Evolutionary conservation across 208 protist species (phyloP).

Genomic region (Vickermania spadyakhi): DNA sequence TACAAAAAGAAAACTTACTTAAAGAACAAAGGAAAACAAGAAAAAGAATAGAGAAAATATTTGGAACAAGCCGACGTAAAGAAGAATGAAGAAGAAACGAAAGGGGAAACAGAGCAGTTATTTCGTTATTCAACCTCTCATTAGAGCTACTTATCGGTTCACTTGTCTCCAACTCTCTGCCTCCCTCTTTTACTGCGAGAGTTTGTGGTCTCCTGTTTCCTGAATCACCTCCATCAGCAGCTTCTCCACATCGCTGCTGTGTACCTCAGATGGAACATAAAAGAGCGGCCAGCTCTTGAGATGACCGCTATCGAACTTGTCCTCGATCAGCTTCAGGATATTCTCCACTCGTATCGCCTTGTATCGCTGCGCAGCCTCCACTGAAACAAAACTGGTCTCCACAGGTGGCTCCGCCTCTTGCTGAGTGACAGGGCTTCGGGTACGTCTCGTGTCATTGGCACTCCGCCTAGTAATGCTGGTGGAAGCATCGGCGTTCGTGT

Average conservation of each 20-base stretch:
- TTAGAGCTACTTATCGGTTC: too few relatives aligned
- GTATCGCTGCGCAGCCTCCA: slow-evolving; percentile 4
- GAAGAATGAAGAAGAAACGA: too few relatives aligned
- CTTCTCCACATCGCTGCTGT: slow-evolving; percentile 33
- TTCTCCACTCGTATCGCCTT: slow-evolving; percentile 28
- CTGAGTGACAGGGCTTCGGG: too few relatives aligned
- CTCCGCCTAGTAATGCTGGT: too few relatives aligned
- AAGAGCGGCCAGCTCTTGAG: slow-evolving; percentile 57
- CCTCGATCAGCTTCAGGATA: slow-evolving; percentile 47
- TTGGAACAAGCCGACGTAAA: too few relatives aligned
- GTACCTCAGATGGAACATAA: slow-evolving; percentile 69
- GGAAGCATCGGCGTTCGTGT: neutral
- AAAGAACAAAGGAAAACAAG: slow-evolving; percentile 11
- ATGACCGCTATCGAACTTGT: slow-evolving; percentile 52
- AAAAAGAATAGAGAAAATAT: slow-evolving; percentile 7
- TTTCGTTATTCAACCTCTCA: too few relatives aligned
- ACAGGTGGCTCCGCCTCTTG: too few relatives aligned
- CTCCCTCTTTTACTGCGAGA: too few relatives aligned
- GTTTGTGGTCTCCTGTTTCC: too few relatives aligned
- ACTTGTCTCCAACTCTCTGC: too few relatives aligned
- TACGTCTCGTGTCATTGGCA: too few relatives aligned
- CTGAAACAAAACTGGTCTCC: too few relatives aligned
- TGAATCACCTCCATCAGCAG: slow-evolving; percentile 19
- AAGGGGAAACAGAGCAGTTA: neutral
- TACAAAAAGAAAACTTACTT: slow-evolving; percentile 7